phyloP scores from a whole-genome alignment of 805 yeast species.

The Debaryomyces castellii region DNA sequence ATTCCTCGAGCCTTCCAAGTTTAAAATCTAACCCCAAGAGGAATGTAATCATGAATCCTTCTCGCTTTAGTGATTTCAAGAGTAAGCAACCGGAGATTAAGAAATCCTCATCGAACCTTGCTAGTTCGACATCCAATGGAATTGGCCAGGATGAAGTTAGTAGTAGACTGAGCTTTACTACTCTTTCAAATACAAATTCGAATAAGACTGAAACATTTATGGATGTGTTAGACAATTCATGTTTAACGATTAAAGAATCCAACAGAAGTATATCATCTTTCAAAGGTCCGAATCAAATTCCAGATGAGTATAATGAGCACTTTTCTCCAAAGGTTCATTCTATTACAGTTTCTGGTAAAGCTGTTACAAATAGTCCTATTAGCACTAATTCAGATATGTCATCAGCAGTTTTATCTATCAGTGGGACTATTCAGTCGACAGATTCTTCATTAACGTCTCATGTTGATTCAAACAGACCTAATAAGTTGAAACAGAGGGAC shows the following conservation, averaged over 20 bases:
- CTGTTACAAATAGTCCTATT: constrained; percentile 23
- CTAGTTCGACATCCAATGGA: background rate
- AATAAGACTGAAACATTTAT: background rate
- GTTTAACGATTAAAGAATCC: background rate
- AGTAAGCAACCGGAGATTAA: background rate
- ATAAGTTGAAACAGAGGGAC: background rate
- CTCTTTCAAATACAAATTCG: background rate
- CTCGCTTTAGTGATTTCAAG: constrained; percentile 4
- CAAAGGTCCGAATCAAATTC: background rate
- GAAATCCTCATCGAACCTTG: background rate
- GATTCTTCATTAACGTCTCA: constrained; percentile 26
- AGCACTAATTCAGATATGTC: constrained; percentile 27
- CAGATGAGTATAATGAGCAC: background rate
- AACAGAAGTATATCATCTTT: background rate
- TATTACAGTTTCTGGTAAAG: background rate
- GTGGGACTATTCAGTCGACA: constrained; percentile 28
- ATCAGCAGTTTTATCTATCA: constrained; percentile 27
- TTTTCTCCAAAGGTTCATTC: background rate
- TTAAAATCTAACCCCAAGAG: constrained; percentile 12
- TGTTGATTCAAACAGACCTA: constrained; percentile 11
- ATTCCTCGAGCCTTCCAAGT: constrained; percentile 27
- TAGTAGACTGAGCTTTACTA: background rate
- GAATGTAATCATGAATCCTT: constrained; percentile 2
- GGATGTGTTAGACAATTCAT: background rate
- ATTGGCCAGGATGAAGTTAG: background rate